Evolutionary conservation across 73 alveolate species (phyloP), one percentile per base, ranked within the genome.

Genomic region (Blepharisma stoltei): DNA sequence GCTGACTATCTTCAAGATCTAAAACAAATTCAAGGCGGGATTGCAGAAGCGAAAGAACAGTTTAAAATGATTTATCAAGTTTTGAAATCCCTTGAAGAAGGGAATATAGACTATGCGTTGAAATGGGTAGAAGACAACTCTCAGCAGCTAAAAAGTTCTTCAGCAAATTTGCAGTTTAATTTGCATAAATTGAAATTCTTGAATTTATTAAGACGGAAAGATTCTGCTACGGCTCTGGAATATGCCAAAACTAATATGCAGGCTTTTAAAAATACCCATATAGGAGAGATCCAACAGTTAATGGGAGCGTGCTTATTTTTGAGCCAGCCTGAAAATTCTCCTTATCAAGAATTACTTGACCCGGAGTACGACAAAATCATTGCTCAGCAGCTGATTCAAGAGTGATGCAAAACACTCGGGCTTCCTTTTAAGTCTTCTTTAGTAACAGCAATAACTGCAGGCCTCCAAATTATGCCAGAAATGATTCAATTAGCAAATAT

Each of bases 1-100:
- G 67, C 67, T 52, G 67, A 52, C 18, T 32, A 32, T 32, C 41
- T 32, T 32, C 41, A 32, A 32, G 41, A 32, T 32, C 41, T 32
- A 0, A 20, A 14, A 52, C 67, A n/a, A 52, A 20, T 20, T 20
- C 32, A 4, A 52, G 23, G 23, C 23, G 23, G 23, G 3, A 2
- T 20, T 52, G 32, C 23, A 1, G 18, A 14, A n/a, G 23, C 23
- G 6, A 52, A 52, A 52, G 67, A 20, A 4, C 67, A 52, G 23
- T n/a, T 52, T 14, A n/a, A 14, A 14, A 20, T 52, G 23, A 14
- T 52, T 52, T 20, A 52, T 52, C 23, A 20, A 4, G 48, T 21
- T 20, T 27, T 60, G 41, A 23, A 60, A 60, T 60, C 41, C 54
- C n/a, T n/a, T 60, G 48, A 27, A 60, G 49, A 60, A 52, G 67